A percentile compares a stretch with the other conserved stretches of the same genome.
Evolutionary conservation across 2,329 filamentous ascomycete species (phyloP).

Genomic region (Graphilbum ipis-grandicollis): DNA sequence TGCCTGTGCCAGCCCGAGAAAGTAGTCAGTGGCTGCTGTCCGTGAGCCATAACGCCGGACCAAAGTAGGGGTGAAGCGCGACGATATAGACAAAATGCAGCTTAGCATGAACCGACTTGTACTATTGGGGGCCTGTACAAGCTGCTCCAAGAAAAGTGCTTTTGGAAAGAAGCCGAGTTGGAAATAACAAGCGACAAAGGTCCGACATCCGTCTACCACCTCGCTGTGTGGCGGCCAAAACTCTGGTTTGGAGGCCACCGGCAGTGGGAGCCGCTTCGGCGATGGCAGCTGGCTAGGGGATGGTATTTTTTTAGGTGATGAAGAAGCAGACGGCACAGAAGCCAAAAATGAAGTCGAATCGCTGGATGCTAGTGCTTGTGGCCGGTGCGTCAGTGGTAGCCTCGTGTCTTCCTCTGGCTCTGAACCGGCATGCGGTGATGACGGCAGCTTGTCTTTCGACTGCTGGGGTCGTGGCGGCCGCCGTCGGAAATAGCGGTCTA

Average conservation of each 20-base stretch:
- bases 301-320: too few relatives aligned
- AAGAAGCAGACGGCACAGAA: too few relatives aligned
- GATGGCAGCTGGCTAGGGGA: too few relatives aligned
- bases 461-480: too few relatives aligned
- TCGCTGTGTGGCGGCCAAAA: slow-evolving; percentile 30
- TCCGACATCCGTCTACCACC: slow-evolving; percentile 32
- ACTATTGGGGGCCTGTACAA: slow-evolving; percentile 24
- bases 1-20: slow-evolving; percentile 29
- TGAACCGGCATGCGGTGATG: too few relatives aligned
- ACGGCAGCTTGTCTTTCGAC: too few relatives aligned
- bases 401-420: too few relatives aligned
- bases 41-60: slow-evolving; percentile 28
- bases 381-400: too few relatives aligned
- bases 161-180: slow-evolving; percentile 42
- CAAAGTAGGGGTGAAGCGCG: slow-evolving; percentile 31
- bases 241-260: slow-evolving; percentile 22
- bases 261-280: slow-evolving; percentile 2
- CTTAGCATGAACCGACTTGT: slow-evolving; percentile 35
- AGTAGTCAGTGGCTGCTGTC: slow-evolving; percentile 32
- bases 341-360: too few relatives aligned
- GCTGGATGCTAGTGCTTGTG: too few relatives aligned
- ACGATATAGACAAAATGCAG: slow-evolving; percentile 36
- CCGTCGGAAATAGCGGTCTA: slow-evolving; percentile 36
- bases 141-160: slow-evolving; percentile 26
- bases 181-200: slow-evolving; percentile 36